Conservation (phyloP, 768 basidiomycete species). For the Udeniomyces megalosporus region DNA sequence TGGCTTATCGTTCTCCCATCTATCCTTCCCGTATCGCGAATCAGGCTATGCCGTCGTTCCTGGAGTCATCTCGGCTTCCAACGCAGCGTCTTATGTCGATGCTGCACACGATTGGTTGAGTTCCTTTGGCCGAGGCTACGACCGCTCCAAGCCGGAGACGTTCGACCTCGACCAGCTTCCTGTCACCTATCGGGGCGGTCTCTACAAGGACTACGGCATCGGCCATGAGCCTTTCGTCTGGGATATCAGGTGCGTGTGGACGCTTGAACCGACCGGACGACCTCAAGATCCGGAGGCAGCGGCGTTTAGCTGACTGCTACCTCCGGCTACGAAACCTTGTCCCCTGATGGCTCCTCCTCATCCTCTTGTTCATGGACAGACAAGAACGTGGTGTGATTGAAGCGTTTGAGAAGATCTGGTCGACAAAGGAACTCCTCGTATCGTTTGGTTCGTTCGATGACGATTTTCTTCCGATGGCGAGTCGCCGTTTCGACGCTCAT, state of each 20-base stretch:
- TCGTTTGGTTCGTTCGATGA: constrained; percentile 11
- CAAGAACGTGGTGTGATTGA: constrained; percentile 23
- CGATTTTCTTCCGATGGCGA: not conserved
- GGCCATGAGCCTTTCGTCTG: constrained; percentile 19
- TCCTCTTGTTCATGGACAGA: not conserved
- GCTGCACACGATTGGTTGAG: constrained; percentile 20
- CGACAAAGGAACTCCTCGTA: constrained; percentile 22
- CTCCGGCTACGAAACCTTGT: too few species aligned
- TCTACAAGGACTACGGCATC: constrained; percentile 18
- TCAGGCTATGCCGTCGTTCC: not conserved
- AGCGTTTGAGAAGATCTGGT: constrained; percentile 23
- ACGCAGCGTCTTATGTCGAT: constrained; percentile 18
- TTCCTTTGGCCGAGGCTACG: constrained; percentile 20
- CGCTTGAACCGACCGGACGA: not conserved
- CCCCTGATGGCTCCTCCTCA: not conserved
- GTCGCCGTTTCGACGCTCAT: not conserved
- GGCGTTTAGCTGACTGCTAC: too few species aligned
- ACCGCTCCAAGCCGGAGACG: constrained; percentile 21
- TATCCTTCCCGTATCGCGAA: too few species aligned
- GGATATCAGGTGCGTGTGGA: constrained; percentile 16
- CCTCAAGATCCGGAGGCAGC: too few species aligned
- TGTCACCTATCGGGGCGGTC: constrained; percentile 16
- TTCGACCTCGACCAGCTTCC: constrained; percentile 16
- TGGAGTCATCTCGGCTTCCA: constrained; percentile 12
- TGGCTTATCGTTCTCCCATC: not conserved